These are phyloP conservation scores for Cicer bijugum DNA, from an alignment of 306 rosid species.

Conservation along the genomic window DNA sequence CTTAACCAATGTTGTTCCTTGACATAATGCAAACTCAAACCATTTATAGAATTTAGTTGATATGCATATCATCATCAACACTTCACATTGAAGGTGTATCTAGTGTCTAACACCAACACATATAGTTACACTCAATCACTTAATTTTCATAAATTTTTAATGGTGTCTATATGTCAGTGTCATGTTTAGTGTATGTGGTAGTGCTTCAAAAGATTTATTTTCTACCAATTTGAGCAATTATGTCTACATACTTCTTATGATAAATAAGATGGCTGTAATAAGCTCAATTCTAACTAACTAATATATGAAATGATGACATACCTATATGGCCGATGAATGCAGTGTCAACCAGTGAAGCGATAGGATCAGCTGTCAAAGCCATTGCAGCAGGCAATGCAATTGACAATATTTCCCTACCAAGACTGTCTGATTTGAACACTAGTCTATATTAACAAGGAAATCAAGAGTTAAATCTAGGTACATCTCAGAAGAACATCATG, in stretches of 20 bases:
- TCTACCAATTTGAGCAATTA: not conserved
- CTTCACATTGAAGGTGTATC: too few species aligned
- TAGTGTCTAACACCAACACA: too few species aligned
- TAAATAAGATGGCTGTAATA: slow-evolving; percentile 1
- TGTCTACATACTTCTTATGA: not conserved
- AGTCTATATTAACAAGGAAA: slow-evolving; percentile 44
- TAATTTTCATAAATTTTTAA: too few species aligned
- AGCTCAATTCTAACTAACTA: slow-evolving; percentile 12
- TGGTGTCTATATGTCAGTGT: too few species aligned
- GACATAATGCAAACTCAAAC: not conserved
- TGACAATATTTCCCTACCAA: slow-evolving; percentile 74
- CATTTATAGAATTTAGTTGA: not conserved
- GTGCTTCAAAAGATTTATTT: not conserved
- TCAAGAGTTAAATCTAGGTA: slow-evolving; percentile 14
- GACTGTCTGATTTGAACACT: slow-evolving; percentile 60
- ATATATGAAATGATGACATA: slow-evolving; percentile 34
- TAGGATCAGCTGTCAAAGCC: slow-evolving; percentile 93
- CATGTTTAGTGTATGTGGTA: too few species aligned
- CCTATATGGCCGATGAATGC: slow-evolving; percentile 95
- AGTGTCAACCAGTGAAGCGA: slow-evolving; percentile 90
- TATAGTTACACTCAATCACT: too few species aligned
- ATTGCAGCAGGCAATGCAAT: slow-evolving; percentile 93
- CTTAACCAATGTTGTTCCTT: not conserved
- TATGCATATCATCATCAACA: not conserved
- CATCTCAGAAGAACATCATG: not conserved